Percentiles rank a stretch among this genome's conserved stretches.
Evolutionary conservation across 2,329 filamentous ascomycete species (phyloP).

Genomic region (Atkinsonella texensis): DNA sequence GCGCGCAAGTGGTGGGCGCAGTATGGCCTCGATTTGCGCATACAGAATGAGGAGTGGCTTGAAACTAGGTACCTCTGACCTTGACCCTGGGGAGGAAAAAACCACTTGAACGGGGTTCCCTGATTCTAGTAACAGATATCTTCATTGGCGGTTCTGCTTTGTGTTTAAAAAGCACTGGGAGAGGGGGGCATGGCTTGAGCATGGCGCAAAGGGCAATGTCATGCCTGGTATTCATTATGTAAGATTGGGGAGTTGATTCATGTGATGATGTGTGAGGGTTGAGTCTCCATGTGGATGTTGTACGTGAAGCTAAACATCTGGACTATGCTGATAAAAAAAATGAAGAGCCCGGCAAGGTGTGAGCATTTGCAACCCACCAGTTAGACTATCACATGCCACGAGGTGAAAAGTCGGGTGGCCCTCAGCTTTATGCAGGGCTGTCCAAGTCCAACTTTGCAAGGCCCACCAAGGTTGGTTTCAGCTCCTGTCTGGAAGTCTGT

Average conservation of each 20-base stretch:
- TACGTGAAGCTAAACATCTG: no score
- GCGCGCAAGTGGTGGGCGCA: slow-evolving; percentile 80
- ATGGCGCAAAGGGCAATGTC: not conserved
- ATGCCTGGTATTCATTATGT: not conserved
- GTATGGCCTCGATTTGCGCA: slow-evolving; percentile 69
- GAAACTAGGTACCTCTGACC: slow-evolving; percentile 49
- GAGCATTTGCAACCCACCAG: no score
- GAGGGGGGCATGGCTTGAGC: not conserved
- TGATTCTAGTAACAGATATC: not conserved
- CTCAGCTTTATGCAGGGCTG: no score
- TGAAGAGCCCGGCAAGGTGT: no score
- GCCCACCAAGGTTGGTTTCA: no score
- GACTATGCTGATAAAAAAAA: no score
- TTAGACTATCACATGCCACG: no score
- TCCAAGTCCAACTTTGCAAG: no score
- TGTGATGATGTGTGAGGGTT: not conserved
- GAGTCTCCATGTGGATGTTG: no score
- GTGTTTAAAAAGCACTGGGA: not conserved
- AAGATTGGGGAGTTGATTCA: not conserved
- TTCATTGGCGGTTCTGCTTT: not conserved
- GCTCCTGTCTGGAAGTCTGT: no score
- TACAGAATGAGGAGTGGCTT: slow-evolving; percentile 85
- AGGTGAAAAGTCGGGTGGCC: no score
- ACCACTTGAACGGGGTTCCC: not conserved
- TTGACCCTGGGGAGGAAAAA: not conserved